Percentiles rank a stretch among this genome's conserved stretches.
phyloP scores from a whole-genome alignment of 2,329 filamentous ascomycete species.

The Calonectria henricotiae region DNA sequence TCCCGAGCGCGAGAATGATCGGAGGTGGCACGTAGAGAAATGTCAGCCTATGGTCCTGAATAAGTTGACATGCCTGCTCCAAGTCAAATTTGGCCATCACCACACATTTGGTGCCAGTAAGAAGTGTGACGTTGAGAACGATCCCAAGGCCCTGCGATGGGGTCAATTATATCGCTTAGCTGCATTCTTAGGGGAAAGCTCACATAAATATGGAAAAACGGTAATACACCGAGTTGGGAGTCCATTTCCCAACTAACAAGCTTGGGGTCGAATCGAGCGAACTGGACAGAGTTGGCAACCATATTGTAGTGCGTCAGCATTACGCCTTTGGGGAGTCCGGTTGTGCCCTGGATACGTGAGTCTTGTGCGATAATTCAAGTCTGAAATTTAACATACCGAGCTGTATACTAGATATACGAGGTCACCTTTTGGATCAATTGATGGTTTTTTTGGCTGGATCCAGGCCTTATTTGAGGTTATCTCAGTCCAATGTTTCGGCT shows the following conservation, averaged over 20 bases:
- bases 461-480: constrained; percentile 74
- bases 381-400: constrained; percentile 62
- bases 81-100: constrained; percentile 85
- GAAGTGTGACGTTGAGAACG: constrained; percentile 52
- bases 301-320: constrained; percentile 89
- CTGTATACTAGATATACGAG: constrained; percentile 90
- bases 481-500: constrained; percentile 80
- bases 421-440: constrained; percentile 79
- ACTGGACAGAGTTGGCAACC: constrained; percentile 79
- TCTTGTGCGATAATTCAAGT: background rate
- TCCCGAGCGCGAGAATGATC: constrained; percentile 84
- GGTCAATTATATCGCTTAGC: background rate
- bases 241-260: constrained; percentile 77
- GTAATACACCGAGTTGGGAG: constrained; percentile 83
- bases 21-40: constrained; percentile 90
- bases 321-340: constrained; percentile 92
- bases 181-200: constrained; percentile 45
- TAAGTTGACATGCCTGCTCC: constrained; percentile 81
- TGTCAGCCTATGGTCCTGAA: constrained; percentile 83
- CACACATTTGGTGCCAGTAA: constrained; percentile 81
- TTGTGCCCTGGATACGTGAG: constrained; percentile 76
- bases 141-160: constrained; percentile 55
- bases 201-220: constrained; percentile 94
- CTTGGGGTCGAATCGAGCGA: constrained; percentile 68
- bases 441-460: constrained; percentile 69